phyloP scores from a whole-genome alignment of 805 yeast genomes.

The Komagataella kurtzmanii region DNA sequence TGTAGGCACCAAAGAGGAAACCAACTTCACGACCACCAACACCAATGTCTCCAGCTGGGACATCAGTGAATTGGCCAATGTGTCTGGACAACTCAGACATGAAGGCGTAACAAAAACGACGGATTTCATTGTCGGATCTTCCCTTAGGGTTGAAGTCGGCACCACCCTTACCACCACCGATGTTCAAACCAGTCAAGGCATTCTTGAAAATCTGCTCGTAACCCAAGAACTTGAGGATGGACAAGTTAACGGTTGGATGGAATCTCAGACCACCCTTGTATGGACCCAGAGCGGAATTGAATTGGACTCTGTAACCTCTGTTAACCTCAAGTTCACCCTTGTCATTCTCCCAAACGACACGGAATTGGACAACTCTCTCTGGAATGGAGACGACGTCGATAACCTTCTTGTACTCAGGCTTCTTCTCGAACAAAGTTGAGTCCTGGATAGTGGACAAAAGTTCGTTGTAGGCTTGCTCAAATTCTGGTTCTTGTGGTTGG shows the following conservation, averaged over 20 bases:
- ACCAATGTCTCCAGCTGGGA: conserved; percentile 99
- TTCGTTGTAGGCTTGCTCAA: conserved; percentile 97
- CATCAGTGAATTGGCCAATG: conserved; percentile 96
- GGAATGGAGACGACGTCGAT: conserved; percentile 88
- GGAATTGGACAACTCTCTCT: conserved; percentile 91
- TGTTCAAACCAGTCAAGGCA: conserved; percentile 91
- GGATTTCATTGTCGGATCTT: conserved; percentile 82
- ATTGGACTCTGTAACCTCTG: conserved; percentile 97
- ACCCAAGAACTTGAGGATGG: conserved; percentile 91
- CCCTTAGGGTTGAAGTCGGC: conserved; percentile 97
- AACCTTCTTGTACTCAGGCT: conserved; percentile 83
- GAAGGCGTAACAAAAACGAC: conserved; percentile 93
- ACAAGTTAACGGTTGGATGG: conserved; percentile 93
- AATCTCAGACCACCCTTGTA: conserved; percentile 98
- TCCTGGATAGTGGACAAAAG: conserved; percentile 77
- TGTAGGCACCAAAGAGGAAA: conserved; percentile 94
- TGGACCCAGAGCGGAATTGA: conserved; percentile 97
- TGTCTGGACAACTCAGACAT: conserved; percentile 92
- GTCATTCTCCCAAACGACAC: conserved; percentile 98
- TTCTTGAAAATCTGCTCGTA: conserved; percentile 98
- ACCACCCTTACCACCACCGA: conserved; percentile 99
- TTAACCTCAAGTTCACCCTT: conserved; percentile 83
- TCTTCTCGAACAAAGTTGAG: conserved; percentile 78
- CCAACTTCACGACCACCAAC: conserved; percentile 96
- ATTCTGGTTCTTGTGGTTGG: conserved; percentile 93